phyloP scores from a whole-genome alignment of 2,329 filamentous ascomycete genomes.

The Sclerotiophoma versabilis region DNA sequence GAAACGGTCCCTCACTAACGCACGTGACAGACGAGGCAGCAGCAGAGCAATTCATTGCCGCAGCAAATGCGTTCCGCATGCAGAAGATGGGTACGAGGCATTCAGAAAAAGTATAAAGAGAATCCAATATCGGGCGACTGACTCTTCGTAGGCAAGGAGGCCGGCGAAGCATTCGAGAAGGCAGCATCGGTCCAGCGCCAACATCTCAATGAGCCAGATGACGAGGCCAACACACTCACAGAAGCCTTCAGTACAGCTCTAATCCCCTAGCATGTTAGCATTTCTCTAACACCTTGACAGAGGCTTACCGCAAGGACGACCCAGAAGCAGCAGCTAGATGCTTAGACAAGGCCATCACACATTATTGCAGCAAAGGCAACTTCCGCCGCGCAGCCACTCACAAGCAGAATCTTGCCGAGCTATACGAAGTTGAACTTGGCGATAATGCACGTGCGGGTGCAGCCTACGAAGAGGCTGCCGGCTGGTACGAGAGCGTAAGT shows the following conservation, averaged over 20 bases:
- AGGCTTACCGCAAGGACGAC: conserved; percentile 87
- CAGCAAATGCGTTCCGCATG: conserved; percentile 90
- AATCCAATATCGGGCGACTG: neutral
- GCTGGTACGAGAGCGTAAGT: conserved; percentile 75
- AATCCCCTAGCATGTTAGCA: accelerated
- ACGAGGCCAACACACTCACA: conserved; percentile 84
- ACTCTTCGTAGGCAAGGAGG: conserved; percentile 73
- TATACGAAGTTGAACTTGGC: conserved; percentile 82
- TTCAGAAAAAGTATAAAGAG: neutral
- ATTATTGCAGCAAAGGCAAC: conserved; percentile 89
- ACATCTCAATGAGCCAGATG: conserved; percentile 88
- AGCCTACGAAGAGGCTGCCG: conserved; percentile 83
- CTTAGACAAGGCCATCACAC: conserved; percentile 78
- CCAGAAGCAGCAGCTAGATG: conserved; percentile 84
- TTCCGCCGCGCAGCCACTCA: conserved; percentile 89
- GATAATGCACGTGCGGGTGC: conserved; percentile 81
- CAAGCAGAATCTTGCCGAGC: conserved; percentile 85
- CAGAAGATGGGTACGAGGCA: conserved; percentile 74
- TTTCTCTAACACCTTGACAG: conserved; percentile 29
- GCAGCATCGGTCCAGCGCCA: conserved; percentile 81
- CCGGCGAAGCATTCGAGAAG: conserved; percentile 83
- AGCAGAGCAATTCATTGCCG: conserved; percentile 84
- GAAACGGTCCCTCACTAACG: conserved; percentile 23
- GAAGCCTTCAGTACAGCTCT: conserved; percentile 76
- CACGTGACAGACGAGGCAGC: conserved; percentile 71